Evolutionary conservation across 164 flowering plant species (phyloP).

Genomic region (Magnolia sinica): DNA sequence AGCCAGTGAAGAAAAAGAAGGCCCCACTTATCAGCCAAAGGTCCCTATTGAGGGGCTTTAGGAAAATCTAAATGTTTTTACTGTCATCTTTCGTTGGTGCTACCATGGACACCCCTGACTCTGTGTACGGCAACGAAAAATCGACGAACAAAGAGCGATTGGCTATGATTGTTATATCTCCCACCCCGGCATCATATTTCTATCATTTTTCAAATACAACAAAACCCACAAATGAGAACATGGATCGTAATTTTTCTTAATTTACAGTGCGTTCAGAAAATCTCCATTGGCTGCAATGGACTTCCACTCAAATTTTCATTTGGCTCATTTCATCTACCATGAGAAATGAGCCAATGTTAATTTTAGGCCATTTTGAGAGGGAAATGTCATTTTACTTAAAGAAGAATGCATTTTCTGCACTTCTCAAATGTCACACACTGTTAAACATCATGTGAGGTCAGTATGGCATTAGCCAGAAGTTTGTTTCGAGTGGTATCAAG

Average conservation of each 20-base stretch:
- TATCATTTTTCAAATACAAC: neutral
- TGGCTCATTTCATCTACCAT: neutral
- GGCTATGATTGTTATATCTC: slow-evolving; percentile 38
- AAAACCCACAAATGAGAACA: neutral
- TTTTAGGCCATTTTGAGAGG: no score
- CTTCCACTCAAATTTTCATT: no score
- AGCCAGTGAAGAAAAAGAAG: slow-evolving; percentile 39
- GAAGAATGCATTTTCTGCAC: no score
- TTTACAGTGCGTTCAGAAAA: neutral
- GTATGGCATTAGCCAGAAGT: no score
- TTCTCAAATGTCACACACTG: no score
- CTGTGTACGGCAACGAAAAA: slow-evolving; percentile 43
- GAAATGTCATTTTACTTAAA: no score
- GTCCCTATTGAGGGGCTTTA: slow-evolving; percentile 36
- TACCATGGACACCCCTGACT: slow-evolving; percentile 43
- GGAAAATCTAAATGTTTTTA: slow-evolving; percentile 36
- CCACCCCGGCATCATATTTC: slow-evolving; percentile 40
- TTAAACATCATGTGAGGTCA: no score
- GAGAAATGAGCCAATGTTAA: no score
- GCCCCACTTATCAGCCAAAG: slow-evolving; percentile 38
- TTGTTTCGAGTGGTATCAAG: neutral
- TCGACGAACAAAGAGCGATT: slow-evolving; percentile 43
- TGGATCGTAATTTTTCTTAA: no score
- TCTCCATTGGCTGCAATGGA: neutral
- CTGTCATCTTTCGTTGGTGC: slow-evolving; percentile 23